phyloP scores from a whole-genome alignment of 306 rosid species.

The Cicer judaicum region DNA sequence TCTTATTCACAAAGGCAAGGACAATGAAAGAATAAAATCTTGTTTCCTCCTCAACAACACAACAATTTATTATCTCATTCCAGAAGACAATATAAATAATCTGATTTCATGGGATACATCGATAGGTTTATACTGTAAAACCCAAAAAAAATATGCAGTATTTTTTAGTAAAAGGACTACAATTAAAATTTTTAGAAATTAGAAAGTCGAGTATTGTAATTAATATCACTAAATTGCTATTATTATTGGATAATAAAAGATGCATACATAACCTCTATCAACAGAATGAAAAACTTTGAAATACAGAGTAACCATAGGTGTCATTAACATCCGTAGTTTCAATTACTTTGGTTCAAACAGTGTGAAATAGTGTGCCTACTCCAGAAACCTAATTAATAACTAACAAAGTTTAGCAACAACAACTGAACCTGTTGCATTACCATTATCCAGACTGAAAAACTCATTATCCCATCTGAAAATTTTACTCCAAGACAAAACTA shows the following conservation, averaged over 20 bases:
- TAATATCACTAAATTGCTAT: background rate
- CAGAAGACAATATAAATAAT: too few species aligned
- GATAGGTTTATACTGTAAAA: too few species aligned
- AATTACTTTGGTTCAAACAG: background rate
- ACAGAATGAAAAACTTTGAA: background rate
- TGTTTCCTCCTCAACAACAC: too few species aligned
- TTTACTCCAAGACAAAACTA: slow-evolving; percentile 31
- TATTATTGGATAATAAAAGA: background rate
- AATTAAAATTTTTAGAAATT: too few species aligned
- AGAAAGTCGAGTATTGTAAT: background rate
- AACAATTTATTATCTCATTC: too few species aligned
- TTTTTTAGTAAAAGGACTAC: too few species aligned
- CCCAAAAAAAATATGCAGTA: too few species aligned
- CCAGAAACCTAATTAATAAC: background rate
- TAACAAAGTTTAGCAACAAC: slow-evolving; percentile 26
- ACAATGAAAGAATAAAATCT: too few species aligned
- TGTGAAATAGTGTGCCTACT: background rate
- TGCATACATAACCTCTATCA: background rate
- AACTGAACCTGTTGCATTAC: slow-evolving; percentile 1
- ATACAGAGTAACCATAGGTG: background rate
- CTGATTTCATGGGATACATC: too few species aligned
- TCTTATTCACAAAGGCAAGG: too few species aligned
- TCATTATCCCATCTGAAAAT: slow-evolving; percentile 11
- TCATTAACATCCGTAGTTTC: background rate
- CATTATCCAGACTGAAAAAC: background rate